Percentiles rank a stretch among this genome's conserved stretches.
Conservation (phyloP, 2,329 filamentous ascomycete genomes). For the Orbilia javanica region DNA sequence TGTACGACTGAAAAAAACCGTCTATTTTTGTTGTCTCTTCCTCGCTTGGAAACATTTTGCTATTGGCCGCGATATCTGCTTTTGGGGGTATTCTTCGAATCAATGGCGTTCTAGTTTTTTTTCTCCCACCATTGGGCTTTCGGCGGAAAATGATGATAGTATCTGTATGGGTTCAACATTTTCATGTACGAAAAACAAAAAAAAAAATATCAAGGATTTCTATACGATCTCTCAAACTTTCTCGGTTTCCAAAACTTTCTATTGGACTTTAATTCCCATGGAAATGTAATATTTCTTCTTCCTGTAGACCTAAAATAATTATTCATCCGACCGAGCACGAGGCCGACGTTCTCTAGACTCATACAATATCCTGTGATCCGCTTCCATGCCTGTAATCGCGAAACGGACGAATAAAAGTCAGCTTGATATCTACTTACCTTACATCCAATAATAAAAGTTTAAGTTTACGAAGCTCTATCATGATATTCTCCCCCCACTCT, state of each 20-base stretch:
- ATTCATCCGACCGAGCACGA: slow-evolving; percentile 8
- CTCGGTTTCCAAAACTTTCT: slow-evolving; percentile 23
- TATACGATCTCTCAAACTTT: slow-evolving; percentile 11
- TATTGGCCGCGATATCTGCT: slow-evolving; percentile 29
- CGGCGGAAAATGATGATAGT: slow-evolving; percentile 18
- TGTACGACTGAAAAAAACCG: slow-evolving; percentile 48
- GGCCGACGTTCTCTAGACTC: slow-evolving; percentile 23
- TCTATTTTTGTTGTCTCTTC: slow-evolving; percentile 13
- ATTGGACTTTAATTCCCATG: slow-evolving; percentile 22
- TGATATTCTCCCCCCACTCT: slow-evolving; percentile 31
- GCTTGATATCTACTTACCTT: slow-evolving; percentile 17
- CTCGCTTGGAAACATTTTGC: slow-evolving; percentile 10
- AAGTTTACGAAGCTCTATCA: slow-evolving; percentile 13
- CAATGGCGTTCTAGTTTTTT: slow-evolving; percentile 14
- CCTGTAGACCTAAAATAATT: slow-evolving; percentile 25
- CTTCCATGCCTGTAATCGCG: background rate
- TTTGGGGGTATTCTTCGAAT: slow-evolving; percentile 10
- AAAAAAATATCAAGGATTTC: slow-evolving; percentile 32
- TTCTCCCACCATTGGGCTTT: slow-evolving; percentile 20
- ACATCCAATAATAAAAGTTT: slow-evolving; percentile 38
- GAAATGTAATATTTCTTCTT: background rate
- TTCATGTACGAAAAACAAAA: slow-evolving; percentile 32
- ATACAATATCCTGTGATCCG: slow-evolving; percentile 17
- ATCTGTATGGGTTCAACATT: slow-evolving; percentile 35
- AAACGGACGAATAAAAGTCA: slow-evolving; percentile 26